Percentiles rank a stretch among this genome's conserved stretches.
phyloP scores from a whole-genome alignment of 495 filamentous ascomycete species.

The Hyphodiscus hymeniophilus region DNA sequence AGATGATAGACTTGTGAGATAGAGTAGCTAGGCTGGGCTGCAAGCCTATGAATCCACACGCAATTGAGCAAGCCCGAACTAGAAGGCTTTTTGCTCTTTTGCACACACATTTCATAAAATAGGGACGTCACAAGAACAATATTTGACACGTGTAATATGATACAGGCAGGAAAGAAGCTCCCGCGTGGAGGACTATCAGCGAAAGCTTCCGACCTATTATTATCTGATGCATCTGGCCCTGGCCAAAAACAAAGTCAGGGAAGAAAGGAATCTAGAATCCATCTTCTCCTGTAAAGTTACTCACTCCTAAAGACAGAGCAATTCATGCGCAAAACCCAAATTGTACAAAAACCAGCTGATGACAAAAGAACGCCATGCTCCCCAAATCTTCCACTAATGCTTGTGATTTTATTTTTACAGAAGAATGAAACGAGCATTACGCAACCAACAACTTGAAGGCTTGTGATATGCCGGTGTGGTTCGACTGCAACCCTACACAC shows the following conservation, averaged over 20 bases:
- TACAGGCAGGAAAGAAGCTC: conserved; percentile 11
- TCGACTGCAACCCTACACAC: conserved; percentile 13
- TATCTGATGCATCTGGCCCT: conserved; percentile 8
- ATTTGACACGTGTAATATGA: conserved; percentile 3
- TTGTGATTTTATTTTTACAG: not conserved
- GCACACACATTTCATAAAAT: conserved; percentile 1
- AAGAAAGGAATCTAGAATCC: conserved; percentile 7
- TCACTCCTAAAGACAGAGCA: conserved; percentile 5
- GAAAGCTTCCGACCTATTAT: conserved; percentile 16
- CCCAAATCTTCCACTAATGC: not conserved
- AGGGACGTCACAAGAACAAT: conserved; percentile 13
- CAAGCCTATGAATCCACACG: conserved; percentile 3
- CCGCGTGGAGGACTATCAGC: conserved; percentile 20
- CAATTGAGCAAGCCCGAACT: conserved; percentile 8
- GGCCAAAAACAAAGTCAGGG: not conserved
- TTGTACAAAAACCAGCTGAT: conserved; percentile 13
- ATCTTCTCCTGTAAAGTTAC: conserved; percentile 1
- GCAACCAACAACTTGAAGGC: conserved; percentile 24
- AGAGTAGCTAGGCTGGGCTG: conserved; percentile 2
- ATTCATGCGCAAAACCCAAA: conserved; percentile 4
- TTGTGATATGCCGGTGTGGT: conserved; percentile 1
- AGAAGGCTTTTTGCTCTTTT: not conserved
- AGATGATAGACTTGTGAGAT: conserved; percentile 37
- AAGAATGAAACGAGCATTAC: conserved; percentile 2
- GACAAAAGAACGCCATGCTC: conserved; percentile 4